Conservation (phyloP, 192 early-diverging fungal species). For the Podochytrium sp. region DNA sequence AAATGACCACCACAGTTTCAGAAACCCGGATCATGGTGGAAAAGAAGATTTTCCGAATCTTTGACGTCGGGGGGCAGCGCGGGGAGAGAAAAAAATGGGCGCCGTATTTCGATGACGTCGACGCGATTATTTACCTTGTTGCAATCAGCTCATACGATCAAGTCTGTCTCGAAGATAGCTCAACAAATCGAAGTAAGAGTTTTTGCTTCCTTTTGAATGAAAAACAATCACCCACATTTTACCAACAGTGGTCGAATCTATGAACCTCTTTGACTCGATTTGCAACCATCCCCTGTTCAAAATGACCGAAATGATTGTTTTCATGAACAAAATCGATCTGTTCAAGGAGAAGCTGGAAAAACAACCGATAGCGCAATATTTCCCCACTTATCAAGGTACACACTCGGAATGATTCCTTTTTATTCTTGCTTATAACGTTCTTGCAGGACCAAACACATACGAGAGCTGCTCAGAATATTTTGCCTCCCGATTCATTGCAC, state of each 20-base stretch:
- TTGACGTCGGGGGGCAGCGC: slow-evolving; percentile 70
- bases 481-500: slow-evolving; percentile 42
- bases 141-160: slow-evolving; percentile 67
- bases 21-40: slow-evolving; percentile 69
- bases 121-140: slow-evolving; percentile 67
- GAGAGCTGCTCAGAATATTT: slow-evolving; percentile 53
- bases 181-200: slow-evolving; percentile 52
- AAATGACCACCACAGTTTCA: slow-evolving; percentile 70
- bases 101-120: slow-evolving; percentile 68
- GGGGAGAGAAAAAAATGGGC: slow-evolving; percentile 67
- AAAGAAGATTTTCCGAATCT: slow-evolving; percentile 54
- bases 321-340: slow-evolving; percentile 72
- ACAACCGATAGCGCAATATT: slow-evolving; percentile 52
- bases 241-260: slow-evolving; percentile 41
- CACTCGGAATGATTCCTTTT: not conserved
- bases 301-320: slow-evolving; percentile 61
- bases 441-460: slow-evolving; percentile 49
- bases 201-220: not conserved
- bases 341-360: slow-evolving; percentile 56
- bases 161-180: slow-evolving; percentile 58
- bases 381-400: slow-evolving; percentile 60
- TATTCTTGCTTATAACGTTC: not conserved
- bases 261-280: slow-evolving; percentile 45
- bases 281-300: slow-evolving; percentile 50
- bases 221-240: not conserved